phyloP scores from a whole-genome alignment of 2,329 filamentous ascomycete genomes.

The Truncatella angustata region DNA sequence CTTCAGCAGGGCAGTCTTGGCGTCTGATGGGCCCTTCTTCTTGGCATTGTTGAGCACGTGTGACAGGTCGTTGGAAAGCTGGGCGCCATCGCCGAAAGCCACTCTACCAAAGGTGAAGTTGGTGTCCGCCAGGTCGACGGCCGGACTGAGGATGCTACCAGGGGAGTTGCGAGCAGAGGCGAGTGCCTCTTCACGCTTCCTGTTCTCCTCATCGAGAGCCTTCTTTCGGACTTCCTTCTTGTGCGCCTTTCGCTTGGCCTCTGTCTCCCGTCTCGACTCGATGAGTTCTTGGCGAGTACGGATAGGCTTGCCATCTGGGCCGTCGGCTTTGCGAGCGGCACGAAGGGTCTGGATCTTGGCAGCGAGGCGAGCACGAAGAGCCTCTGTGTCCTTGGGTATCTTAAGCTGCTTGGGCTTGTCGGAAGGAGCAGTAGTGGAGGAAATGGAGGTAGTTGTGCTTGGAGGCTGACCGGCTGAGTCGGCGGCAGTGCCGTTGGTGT shows the following conservation, averaged over 20 bases:
- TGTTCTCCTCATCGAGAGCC: conserved; percentile 77
- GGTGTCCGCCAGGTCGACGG: conserved; percentile 53
- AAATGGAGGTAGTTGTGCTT: conserved; percentile 66
- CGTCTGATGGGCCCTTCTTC: conserved; percentile 80
- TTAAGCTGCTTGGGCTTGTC: conserved; percentile 66
- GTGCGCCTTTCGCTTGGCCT: conserved; percentile 79
- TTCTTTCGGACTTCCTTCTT: conserved; percentile 82
- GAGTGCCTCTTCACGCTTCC: conserved; percentile 60
- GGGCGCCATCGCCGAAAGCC: conserved; percentile 83
- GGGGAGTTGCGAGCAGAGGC: conserved; percentile 60
- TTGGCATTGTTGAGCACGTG: conserved; percentile 64
- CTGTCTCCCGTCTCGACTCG: conserved; percentile 82
- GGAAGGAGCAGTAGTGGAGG: conserved; percentile 60
- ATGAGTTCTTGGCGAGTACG: conserved; percentile 89
- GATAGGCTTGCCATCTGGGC: conserved; percentile 75
- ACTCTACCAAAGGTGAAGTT: conserved; percentile 89
- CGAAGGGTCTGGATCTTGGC: conserved; percentile 83
- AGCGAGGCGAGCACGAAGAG: conserved; percentile 74
- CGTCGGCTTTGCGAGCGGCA: conserved; percentile 83
- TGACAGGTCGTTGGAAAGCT: conserved; percentile 69
- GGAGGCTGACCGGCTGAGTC: conserved; percentile 43
- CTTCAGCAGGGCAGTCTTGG: conserved; percentile 80
- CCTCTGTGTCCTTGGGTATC: conserved; percentile 68
- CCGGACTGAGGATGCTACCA: conserved; percentile 53
- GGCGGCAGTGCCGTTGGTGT: conserved; percentile 46